These are phyloP conservation scores for Elaeis guineensis DNA, from an alignment of 176 grass and related monocot genomes.

Conservation along the genomic window DNA sequence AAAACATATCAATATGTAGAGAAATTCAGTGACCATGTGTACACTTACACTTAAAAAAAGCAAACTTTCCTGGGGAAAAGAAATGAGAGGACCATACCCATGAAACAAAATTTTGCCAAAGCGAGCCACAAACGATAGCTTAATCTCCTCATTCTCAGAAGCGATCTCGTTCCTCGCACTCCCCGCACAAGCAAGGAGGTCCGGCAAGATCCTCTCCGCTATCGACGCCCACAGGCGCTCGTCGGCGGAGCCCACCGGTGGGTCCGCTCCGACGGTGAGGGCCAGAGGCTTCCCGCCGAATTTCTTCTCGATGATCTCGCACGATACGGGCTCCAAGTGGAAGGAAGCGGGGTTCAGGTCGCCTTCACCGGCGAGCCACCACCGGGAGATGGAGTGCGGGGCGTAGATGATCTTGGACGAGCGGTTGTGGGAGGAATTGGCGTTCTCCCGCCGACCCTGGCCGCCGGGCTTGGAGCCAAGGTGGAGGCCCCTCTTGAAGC, in stretches of 20 bases:
- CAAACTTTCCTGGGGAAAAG: not conserved
- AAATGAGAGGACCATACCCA: conserved; percentile 12
- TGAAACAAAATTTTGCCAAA: conserved; percentile 31
- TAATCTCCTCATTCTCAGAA: not conserved
- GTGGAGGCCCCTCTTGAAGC: conserved; percentile 6
- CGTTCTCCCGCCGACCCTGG: not conserved
- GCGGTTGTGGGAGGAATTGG: not conserved
- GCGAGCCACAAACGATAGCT: conserved; percentile 10
- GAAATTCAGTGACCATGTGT: not conserved
- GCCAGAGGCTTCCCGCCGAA: conserved; percentile 17
- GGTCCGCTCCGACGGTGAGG: not conserved
- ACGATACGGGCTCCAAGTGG: conserved; percentile 12
- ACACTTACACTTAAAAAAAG: not conserved
- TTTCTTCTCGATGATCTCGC: conserved; percentile 12
- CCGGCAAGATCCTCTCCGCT: conserved; percentile 11
- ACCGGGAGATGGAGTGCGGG: conserved; percentile 17
- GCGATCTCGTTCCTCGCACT: conserved; percentile 18
- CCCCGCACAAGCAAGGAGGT: conserved; percentile 3
- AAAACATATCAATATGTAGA: too few relatives aligned
- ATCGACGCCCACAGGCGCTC: conserved; percentile 22
- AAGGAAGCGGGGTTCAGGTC: not conserved
- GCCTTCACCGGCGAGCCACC: conserved; percentile 7
- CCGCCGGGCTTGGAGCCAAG: not conserved
- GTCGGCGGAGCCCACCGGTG: not conserved
- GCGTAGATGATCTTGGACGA: conserved; percentile 2